Evolutionary conservation across 768 basidiomycete genomes (phyloP).

Genomic region (Collybia mongolica): DNA sequence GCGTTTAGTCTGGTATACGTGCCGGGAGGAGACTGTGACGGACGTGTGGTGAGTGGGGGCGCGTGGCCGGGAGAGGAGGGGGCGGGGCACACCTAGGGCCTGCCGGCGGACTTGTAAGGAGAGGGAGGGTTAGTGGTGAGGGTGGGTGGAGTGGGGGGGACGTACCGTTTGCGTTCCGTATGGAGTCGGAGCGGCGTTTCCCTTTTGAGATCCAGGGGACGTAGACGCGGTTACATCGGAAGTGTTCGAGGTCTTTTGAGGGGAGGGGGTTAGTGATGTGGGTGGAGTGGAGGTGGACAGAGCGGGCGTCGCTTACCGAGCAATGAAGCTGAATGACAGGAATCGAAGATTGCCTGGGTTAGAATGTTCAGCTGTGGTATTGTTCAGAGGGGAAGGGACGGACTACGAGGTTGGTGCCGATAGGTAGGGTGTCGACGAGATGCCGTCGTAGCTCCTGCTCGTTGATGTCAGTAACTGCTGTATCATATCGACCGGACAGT

Average conservation of each 20-base stretch:
- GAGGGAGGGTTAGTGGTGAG: neutral
- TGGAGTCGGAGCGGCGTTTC: constrained; percentile 29
- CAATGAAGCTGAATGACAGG: constrained; percentile 40
- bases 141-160: neutral
- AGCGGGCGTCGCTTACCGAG: constrained; percentile 32
- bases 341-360: constrained; percentile 31
- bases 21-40: constrained; percentile 11
- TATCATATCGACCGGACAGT: neutral
- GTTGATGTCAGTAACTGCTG: neutral
- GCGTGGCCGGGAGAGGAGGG: neutral
- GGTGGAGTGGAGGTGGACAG: neutral
- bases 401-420: constrained; percentile 35
- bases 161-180: constrained; percentile 31
- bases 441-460: constrained; percentile 29
- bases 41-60: neutral
- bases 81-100: constrained; percentile 9
- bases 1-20: constrained; percentile 25
- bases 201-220: constrained; percentile 48
- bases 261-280: neutral
- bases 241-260: constrained; percentile 38
- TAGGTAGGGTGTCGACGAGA: constrained; percentile 36
- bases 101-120: constrained; percentile 13
- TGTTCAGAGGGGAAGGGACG: constrained; percentile 10
- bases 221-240: constrained; percentile 42
- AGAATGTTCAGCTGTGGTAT: neutral